Percentiles rank a stretch among this genome's conserved stretches.
These are phyloP conservation scores for Neonothopanus nambi DNA, from an alignment of 1,284 basidiomycete genomes.

Conservation along the genomic window DNA sequence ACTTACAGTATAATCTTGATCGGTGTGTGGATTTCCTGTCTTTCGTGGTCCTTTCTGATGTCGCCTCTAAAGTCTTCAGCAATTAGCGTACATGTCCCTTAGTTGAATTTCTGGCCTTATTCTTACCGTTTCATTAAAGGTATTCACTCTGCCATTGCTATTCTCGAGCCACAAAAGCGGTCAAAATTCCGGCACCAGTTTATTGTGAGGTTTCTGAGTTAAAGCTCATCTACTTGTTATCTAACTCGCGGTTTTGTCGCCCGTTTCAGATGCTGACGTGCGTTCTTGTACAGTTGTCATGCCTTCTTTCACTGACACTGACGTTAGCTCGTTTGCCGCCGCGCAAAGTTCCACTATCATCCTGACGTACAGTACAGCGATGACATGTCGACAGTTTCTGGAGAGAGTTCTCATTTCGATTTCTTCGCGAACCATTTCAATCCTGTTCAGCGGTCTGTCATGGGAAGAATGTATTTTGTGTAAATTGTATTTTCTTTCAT, in stretches of 20 bases:
- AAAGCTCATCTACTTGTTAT: neutral
- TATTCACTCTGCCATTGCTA: slow-evolving; percentile 37
- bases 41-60: too few species aligned
- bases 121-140: slow-evolving; percentile 11
- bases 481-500: too few species aligned
- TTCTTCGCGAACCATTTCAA: neutral
- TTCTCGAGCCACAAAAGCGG: slow-evolving; percentile 34
- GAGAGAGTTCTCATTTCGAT: neutral
- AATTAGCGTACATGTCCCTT: slow-evolving; percentile 21
- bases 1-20: slow-evolving; percentile 14
- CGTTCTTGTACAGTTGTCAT: too few species aligned
- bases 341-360: slow-evolving; percentile 34
- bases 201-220: slow-evolving; percentile 31
- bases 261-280: slow-evolving; percentile 31
- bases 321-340: slow-evolving; percentile 29
- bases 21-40: slow-evolving; percentile 17
- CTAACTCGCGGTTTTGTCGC: neutral
- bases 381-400: slow-evolving; percentile 19
- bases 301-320: neutral
- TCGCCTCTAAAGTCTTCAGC: slow-evolving; percentile 20
- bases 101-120: neutral
- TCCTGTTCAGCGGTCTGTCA: neutral
- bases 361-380: slow-evolving; percentile 22
- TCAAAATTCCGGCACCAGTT: slow-evolving; percentile 39
- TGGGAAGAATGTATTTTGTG: neutral